A percentile compares a stretch with the other conserved stretches of the same genome.
These are phyloP conservation scores for Vaccinium macrocarpon DNA, from an alignment of 148 eudicot species.

Conservation along the genomic window DNA sequence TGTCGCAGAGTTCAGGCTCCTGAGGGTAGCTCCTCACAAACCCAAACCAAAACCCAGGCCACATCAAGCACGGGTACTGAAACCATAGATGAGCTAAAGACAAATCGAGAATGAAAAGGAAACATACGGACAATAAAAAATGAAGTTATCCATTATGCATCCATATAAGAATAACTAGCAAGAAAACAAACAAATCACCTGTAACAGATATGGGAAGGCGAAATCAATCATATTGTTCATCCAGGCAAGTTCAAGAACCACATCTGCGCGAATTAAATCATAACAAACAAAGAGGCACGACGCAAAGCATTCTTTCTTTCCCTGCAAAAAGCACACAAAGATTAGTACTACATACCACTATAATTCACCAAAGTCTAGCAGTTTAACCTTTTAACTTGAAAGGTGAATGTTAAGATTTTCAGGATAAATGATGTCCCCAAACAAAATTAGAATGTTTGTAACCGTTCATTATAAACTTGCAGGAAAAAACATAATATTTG, in stretches of 20 bases:
- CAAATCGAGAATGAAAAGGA: neutral
- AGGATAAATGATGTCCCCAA: neutral
- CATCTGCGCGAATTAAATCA: conserved; percentile 81
- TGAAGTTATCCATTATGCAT: neutral
- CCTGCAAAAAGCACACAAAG: conserved; percentile 50
- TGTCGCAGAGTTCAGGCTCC: neutral
- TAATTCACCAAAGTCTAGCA: neutral
- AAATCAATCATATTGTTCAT: conserved; percentile 94
- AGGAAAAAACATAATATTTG: neutral
- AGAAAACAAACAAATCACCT: conserved; percentile 41
- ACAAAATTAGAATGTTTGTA: neutral
- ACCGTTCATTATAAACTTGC: neutral
- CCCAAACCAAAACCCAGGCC: conserved; percentile 8
- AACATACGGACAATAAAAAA: neutral
- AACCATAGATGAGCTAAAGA: neutral
- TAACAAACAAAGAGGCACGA: conserved; percentile 96
- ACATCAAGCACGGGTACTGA: neutral
- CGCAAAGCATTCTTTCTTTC: conserved; percentile 97
- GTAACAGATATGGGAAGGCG: conserved; percentile 95
- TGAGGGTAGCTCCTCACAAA: neutral
- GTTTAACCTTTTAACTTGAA: neutral
- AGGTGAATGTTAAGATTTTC: neutral
- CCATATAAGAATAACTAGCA: neutral
- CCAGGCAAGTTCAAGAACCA: conserved; percentile 97
- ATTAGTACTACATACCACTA: neutral